Conservation (phyloP, 1,139 yeast genomes). For the Protomyces inundatus region DNA sequence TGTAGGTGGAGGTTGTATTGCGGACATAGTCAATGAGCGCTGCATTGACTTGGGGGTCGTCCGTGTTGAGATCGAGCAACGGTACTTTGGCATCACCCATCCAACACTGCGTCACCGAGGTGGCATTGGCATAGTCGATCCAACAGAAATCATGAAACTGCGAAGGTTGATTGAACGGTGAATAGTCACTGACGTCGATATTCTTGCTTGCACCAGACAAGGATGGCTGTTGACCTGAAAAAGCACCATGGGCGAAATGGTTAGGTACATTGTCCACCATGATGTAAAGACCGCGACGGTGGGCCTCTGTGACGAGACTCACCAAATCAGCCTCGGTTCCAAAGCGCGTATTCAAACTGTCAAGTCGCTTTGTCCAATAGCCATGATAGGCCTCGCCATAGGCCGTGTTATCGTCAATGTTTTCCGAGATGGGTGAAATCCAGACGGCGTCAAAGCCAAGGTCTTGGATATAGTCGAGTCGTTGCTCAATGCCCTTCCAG, state of each 20-base stretch:
- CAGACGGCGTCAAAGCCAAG: slow-evolving; percentile 29
- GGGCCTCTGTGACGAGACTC: slow-evolving; percentile 10
- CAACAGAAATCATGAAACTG: slow-evolving; percentile 14
- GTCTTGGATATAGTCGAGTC: slow-evolving; percentile 24
- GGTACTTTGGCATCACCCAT: slow-evolving; percentile 6
- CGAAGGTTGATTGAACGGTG: slow-evolving; percentile 7
- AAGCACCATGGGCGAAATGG: slow-evolving; percentile 9
- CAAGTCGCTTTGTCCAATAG: slow-evolving; percentile 21
- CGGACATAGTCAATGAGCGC: not conserved
- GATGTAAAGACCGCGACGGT: slow-evolving; percentile 19
- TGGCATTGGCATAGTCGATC: slow-evolving; percentile 14
- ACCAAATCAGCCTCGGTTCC: slow-evolving; percentile 20
- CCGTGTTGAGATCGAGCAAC: slow-evolving; percentile 17
- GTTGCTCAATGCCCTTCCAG: slow-evolving; percentile 20
- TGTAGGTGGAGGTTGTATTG: not conserved
- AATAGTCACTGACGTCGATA: not conserved
- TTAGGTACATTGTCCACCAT: slow-evolving; percentile 26
- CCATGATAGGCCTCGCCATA: slow-evolving; percentile 27
- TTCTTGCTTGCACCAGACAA: not conserved
- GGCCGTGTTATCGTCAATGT: slow-evolving; percentile 15
- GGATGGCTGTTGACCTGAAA: not conserved
- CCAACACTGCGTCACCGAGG: slow-evolving; percentile 24
- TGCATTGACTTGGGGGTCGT: not conserved
- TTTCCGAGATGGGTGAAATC: slow-evolving; percentile 26
- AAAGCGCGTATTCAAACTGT: slow-evolving; percentile 19